Evolutionary conservation across 2,329 filamentous ascomycete genomes (phyloP).

Genomic region (Sclerotinia borealis): DNA sequence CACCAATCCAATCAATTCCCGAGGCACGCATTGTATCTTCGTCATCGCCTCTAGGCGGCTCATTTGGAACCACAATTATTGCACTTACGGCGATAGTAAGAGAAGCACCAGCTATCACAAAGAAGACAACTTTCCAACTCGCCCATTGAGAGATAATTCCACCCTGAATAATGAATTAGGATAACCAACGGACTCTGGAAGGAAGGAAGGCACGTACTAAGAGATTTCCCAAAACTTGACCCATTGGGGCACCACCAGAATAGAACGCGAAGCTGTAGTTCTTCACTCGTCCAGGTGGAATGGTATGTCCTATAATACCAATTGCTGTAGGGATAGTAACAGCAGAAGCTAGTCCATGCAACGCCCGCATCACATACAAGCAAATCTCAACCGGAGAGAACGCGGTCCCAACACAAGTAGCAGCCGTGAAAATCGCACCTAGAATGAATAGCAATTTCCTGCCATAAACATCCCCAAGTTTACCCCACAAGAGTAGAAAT

Average conservation of each 20-base stretch:
- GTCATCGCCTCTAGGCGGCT: constrained; percentile 31
- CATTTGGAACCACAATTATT: constrained; percentile 53
- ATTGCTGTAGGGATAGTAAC: constrained; percentile 67
- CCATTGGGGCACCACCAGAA: constrained; percentile 58
- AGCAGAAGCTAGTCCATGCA: constrained; percentile 56
- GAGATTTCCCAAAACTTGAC: constrained; percentile 56
- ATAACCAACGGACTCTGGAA: not conserved
- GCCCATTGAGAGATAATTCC: constrained; percentile 55
- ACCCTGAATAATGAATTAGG: constrained; percentile 41
- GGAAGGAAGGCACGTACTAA: constrained; percentile 12
- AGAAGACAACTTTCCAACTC: constrained; percentile 64
- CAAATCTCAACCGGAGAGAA: constrained; percentile 62
- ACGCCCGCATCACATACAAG: constrained; percentile 59
- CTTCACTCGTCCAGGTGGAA: constrained; percentile 61
- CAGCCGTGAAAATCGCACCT: constrained; percentile 54
- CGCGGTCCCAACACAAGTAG: constrained; percentile 52
- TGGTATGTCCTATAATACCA: constrained; percentile 62
- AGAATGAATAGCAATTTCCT: constrained; percentile 40
- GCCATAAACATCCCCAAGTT: constrained; percentile 46
- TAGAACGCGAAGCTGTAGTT: constrained; percentile 65
- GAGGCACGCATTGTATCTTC: constrained; percentile 24
- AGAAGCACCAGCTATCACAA: constrained; percentile 55
- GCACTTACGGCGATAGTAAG: constrained; percentile 50
- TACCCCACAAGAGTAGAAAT: constrained; percentile 44
- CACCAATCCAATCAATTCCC: constrained; percentile 63